A percentile compares a stretch with the other conserved stretches of the same genome.
Evolutionary conservation across 2,329 filamentous ascomycete species (phyloP).

Genomic region (Volutella citrinella): DNA sequence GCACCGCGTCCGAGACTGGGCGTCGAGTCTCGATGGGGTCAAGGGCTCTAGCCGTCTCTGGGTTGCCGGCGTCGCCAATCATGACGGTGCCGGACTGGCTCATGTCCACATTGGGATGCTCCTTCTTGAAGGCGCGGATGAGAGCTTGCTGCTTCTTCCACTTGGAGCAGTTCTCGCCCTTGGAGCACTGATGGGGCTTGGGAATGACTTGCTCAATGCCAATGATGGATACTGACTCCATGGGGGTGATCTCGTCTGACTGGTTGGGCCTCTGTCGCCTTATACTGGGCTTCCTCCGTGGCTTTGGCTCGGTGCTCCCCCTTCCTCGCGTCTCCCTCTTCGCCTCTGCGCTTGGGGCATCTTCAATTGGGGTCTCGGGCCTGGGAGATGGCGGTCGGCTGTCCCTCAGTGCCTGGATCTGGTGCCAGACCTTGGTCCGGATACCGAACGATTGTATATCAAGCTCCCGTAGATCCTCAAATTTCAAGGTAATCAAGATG

Average conservation of each 20-base stretch:
- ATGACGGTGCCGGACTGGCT: slow-evolving; percentile 64
- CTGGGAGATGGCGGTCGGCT: slow-evolving; percentile 49
- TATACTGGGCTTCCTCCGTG: slow-evolving; percentile 41
- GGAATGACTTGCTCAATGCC: slow-evolving; percentile 87
- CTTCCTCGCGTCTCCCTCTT: slow-evolving; percentile 42
- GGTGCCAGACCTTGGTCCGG: slow-evolving; percentile 74
- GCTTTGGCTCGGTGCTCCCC: slow-evolving; percentile 32
- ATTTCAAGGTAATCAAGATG: slow-evolving; percentile 86
- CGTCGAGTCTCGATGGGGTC: slow-evolving; percentile 56
- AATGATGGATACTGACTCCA: slow-evolving; percentile 86
- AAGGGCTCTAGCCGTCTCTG: slow-evolving; percentile 58
- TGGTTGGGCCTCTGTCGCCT: slow-evolving; percentile 36
- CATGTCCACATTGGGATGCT: slow-evolving; percentile 64
- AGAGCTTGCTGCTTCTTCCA: slow-evolving; percentile 77
- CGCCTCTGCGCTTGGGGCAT: slow-evolving; percentile 51
- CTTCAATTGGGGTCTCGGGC: slow-evolving; percentile 60
- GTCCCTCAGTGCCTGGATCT: slow-evolving; percentile 68
- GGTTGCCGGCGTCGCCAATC: slow-evolving; percentile 77
- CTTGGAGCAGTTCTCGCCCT: slow-evolving; percentile 82
- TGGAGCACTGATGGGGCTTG: slow-evolving; percentile 78
- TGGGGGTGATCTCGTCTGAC: slow-evolving; percentile 68
- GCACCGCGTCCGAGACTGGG: slow-evolving; percentile 71
- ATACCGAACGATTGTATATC: slow-evolving; percentile 80
- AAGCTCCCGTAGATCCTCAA: slow-evolving; percentile 80
- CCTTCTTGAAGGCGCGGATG: slow-evolving; percentile 70